A percentile compares a stretch with the other conserved stretches of the same genome.
phyloP scores from a whole-genome alignment of 129 eudicot species.

The Pseudognaphalium luteoalbum region DNA sequence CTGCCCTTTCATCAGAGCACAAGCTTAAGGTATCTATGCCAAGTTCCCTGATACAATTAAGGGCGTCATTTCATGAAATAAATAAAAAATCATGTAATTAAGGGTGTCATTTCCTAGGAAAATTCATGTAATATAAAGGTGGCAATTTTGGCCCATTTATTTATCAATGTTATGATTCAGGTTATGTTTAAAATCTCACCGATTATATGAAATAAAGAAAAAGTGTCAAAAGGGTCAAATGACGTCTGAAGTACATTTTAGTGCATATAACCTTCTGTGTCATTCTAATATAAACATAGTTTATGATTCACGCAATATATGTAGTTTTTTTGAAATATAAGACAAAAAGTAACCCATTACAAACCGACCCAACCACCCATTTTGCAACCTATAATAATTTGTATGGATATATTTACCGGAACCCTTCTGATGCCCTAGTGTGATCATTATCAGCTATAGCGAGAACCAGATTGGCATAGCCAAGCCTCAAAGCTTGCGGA shows the following conservation, averaged over 20 bases:
- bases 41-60: conserved; percentile 70
- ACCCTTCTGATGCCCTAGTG: conserved; percentile 65
- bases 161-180: background rate
- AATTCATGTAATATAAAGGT: background rate
- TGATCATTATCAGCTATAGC: conserved; percentile 94
- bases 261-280: background rate
- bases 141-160: background rate
- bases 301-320: too few species aligned
- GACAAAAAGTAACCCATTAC: background rate
- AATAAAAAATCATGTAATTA: too few species aligned
- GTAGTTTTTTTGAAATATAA: background rate
- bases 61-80: background rate
- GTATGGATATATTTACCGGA: conserved; percentile 44
- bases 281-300: background rate
- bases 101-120: background rate
- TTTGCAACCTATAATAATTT: background rate
- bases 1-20: conserved; percentile 59
- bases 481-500: conserved; percentile 80
- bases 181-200: background rate
- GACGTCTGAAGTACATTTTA: background rate
- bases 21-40: conserved; percentile 69
- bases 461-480: conserved; percentile 83
- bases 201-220: background rate
- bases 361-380: background rate
- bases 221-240: background rate